Evolutionary conservation across 768 basidiomycete species (phyloP).

Genomic region (Russula lepida): DNA sequence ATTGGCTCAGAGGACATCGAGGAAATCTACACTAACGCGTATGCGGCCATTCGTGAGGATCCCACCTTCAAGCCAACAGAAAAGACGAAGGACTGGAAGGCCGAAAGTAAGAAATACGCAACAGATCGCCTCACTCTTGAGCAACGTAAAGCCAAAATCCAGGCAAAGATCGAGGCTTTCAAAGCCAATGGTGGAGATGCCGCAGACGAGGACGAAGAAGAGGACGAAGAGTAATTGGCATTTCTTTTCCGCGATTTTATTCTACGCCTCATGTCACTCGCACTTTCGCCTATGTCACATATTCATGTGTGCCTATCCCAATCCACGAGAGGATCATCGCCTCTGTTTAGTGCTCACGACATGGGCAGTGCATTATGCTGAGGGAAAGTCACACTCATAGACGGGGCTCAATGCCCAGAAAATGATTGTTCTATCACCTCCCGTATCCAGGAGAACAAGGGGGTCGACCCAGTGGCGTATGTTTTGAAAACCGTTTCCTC

Average conservation of each 20-base stretch:
- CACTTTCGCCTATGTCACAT: neutral
- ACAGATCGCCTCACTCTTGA: conserved; percentile 59
- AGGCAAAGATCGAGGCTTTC: conserved; percentile 87
- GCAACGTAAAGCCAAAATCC: conserved; percentile 73
- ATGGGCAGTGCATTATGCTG: neutral
- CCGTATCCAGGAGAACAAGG: conserved; percentile 17
- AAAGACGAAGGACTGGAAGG: conserved; percentile 87
- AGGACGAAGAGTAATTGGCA: conserved; percentile 38
- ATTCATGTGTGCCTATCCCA: neutral
- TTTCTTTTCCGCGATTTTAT: neutral
- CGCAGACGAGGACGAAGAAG: conserved; percentile 42
- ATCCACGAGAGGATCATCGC: neutral
- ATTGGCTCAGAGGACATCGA: conserved; percentile 95
- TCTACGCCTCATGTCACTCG: neutral
- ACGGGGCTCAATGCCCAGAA: neutral
- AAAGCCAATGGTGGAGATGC: conserved; percentile 47
- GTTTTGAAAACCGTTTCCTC: conserved; percentile 8
- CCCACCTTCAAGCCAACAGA: conserved; percentile 85
- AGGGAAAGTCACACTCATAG: neutral
- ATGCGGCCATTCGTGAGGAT: conserved; percentile 93
- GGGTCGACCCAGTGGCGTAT: conserved; percentile 2
- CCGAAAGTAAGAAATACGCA: conserved; percentile 70
- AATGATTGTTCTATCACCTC: conserved; percentile 13
- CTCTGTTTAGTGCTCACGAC: neutral
- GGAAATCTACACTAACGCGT: conserved; percentile 88